Conservation (phyloP, 768 basidiomycete species). For the Tricholomella constricta region DNA sequence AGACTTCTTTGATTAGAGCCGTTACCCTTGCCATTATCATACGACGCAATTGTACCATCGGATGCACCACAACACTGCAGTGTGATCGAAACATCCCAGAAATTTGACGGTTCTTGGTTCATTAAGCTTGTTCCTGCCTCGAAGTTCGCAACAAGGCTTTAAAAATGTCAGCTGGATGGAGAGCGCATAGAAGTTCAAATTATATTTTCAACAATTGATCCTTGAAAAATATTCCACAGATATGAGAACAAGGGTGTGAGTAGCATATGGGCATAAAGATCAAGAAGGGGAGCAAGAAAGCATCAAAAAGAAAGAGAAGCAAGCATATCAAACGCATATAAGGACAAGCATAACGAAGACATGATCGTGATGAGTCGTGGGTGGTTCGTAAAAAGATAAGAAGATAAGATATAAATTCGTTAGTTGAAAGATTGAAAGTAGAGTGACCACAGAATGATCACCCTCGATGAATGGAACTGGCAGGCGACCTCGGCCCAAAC, state of each 20-base stretch:
- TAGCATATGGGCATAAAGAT: slow-evolving; percentile 2
- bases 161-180: too few relatives aligned
- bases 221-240: neutral
- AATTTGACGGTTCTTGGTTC: too few relatives aligned
- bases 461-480: slow-evolving; percentile 28
- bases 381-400: neutral
- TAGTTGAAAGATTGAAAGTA: neutral
- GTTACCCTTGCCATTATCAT: neutral
- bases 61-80: neutral
- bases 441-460: neutral
- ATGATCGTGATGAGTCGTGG: neutral
- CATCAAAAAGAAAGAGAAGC: neutral
- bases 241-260: neutral
- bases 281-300: neutral
- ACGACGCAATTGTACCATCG: neutral
- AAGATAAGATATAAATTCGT: neutral
- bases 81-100: too few relatives aligned
- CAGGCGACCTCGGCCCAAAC: slow-evolving; percentile 78
- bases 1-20: neutral
- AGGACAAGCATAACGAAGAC: neutral
- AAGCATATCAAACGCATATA: neutral
- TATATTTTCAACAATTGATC: neutral
- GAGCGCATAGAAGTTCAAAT: neutral
- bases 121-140: too few relatives aligned
- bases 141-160: too few relatives aligned